Evolutionary conservation across 2,329 filamentous ascomycete species (phyloP).

Genomic region (Pezicula carpinea): DNA sequence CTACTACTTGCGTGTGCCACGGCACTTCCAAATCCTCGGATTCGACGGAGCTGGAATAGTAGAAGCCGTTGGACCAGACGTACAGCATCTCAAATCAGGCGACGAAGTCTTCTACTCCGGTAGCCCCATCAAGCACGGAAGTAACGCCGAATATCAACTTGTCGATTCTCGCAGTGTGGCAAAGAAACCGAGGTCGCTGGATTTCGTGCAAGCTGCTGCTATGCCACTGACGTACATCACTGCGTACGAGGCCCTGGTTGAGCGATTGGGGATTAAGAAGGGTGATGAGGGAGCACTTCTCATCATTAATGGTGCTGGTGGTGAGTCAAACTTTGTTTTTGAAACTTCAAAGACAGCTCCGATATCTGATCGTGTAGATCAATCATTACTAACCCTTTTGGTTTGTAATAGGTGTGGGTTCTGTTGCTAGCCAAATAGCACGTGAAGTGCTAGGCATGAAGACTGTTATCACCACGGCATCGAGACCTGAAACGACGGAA

Average conservation of each 20-base stretch:
- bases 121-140: constrained; percentile 34
- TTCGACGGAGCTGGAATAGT: constrained; percentile 39
- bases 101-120: constrained; percentile 40
- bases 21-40: constrained; percentile 34
- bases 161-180: constrained; percentile 36
- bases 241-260: constrained; percentile 36
- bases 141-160: constrained; percentile 37
- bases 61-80: constrained; percentile 27
- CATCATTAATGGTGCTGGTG: constrained; percentile 42
- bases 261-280: constrained; percentile 32
- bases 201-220: constrained; percentile 36
- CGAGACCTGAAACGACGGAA: constrained; percentile 33
- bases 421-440: constrained; percentile 39
- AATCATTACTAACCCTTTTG: too few species aligned
- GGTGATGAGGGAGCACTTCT: constrained; percentile 30
- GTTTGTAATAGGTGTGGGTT: too few species aligned
- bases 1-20: constrained; percentile 28
- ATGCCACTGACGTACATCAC: constrained; percentile 40
- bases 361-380: too few species aligned
- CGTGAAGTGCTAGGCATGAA: constrained; percentile 33
- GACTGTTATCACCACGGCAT: constrained; percentile 39
- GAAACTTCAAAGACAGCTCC: too few species aligned
- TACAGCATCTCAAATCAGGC: constrained; percentile 33
- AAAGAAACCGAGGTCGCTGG: constrained; percentile 34
- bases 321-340: too few species aligned